Percentiles rank a stretch among this genome's conserved stretches.
These are phyloP conservation scores for Metschnikowia lachancei DNA, from an alignment of 805 yeast genomes.

Conservation along the genomic window DNA sequence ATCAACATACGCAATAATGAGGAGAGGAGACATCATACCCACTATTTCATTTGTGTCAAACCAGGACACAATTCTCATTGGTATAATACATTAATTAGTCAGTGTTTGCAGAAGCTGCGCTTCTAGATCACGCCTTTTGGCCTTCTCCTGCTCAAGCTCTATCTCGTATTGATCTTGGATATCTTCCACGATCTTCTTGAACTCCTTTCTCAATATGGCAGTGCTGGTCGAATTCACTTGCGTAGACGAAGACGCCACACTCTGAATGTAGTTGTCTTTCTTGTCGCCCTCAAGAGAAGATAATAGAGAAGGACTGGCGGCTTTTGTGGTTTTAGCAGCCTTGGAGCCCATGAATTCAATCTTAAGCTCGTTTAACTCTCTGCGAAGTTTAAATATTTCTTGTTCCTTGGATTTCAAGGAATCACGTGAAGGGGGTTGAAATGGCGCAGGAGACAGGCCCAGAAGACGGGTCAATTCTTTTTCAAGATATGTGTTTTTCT, in stretches of 20 bases:
- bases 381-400: constrained; percentile 44
- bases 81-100: neutral
- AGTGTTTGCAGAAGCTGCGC: constrained; percentile 3
- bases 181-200: constrained; percentile 60
- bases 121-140: constrained; percentile 47
- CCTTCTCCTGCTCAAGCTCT: constrained; percentile 55
- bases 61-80: neutral
- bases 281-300: constrained; percentile 9
- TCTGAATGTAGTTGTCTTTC: constrained; percentile 22
- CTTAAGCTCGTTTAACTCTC: constrained; percentile 43
- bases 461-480: constrained; percentile 40
- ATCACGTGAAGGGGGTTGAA: constrained; percentile 8
- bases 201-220: constrained; percentile 63
- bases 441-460: neutral
- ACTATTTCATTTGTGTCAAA: neutral
- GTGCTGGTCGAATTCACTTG: constrained; percentile 33
- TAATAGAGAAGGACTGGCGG: constrained; percentile 10
- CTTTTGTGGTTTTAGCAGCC: constrained; percentile 9
- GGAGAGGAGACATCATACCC: too few relatives aligned
- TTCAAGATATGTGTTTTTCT: constrained; percentile 50
- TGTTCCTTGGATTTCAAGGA: constrained; percentile 29
- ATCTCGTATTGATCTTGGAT: constrained; percentile 60
- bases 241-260: constrained; percentile 19
- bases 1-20: too few relatives aligned
- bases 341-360: constrained; percentile 44